Evolutionary conservation across 495 filamentous ascomycete genomes (phyloP), one percentile per base, ranked within the genome.

Genomic region (Penicillium canescens): DNA sequence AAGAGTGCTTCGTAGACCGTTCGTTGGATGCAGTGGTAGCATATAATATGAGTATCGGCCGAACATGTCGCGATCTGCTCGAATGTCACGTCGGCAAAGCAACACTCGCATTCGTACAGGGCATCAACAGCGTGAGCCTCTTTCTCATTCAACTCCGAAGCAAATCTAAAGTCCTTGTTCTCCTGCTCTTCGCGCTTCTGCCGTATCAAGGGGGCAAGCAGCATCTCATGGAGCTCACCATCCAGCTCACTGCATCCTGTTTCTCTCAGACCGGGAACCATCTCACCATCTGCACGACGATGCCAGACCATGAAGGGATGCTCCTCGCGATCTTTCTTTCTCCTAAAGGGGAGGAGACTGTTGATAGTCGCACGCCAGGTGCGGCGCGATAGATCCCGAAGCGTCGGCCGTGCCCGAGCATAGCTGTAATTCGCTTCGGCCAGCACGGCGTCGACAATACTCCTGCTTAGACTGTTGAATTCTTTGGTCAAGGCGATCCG

Each of bases 361-460:
- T 86, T 85, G 52, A 98, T 77, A 20, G 88, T 86, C 54, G 86
- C 91, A 9, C 90, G 82, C 94, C 94, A 98, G 18, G 90, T 93
- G 64, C 86, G 90, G 21, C 82, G 79, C 24, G 87, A 84, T 3
- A 97, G 68, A n/a, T 81, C 80, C 23, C 86, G 82, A 12, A 98
- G 81, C 0, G 82, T 89, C 35, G 83, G 82, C 31, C 92, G 80
- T 3, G 90, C 86, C n/a, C 84, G 81, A 4, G 83, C 78, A 62
- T 98, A 98, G 28, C 86, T 91, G 67, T 88, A 89, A 66, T 98
- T 98, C 59, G 81, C 81, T 66, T 98, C 94, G 20, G 92, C 93
- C 42, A 98, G 78, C 2, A 98, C 92, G 7, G 87, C 92, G 37
- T 89, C 85, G 58, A 98, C 86, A 3, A 90, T 84, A 40, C 90